Evolutionary conservation across 2,329 filamentous ascomycete species (phyloP), one percentile per base, ranked within the genome.

Genomic region (Laburnicola sp.): DNA sequence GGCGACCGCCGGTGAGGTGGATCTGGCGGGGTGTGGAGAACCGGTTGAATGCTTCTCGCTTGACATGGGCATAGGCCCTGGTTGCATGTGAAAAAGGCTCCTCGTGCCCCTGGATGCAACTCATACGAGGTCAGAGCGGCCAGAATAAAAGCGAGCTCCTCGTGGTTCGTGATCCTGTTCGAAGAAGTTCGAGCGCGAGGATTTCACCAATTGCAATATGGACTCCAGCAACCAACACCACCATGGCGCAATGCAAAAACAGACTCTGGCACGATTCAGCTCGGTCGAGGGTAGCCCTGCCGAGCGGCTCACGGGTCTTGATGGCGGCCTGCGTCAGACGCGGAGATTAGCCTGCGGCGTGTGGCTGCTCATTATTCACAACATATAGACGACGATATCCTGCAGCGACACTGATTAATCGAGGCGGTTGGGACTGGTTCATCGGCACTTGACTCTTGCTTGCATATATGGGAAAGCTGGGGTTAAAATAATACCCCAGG

Each of bases 1-100:
- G 38, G 42, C 28, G 49, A 53, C 53, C 43, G 43, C 53, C 43
- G 43, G 40, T 45, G 42, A n/a, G 44, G 40, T 32, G 26, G 21
- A 38, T 28, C 45, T 49, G 35, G 46, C 45, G 45, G 48, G 23
- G 9, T 23, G 43, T 46, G 48, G 48, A 40, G 47, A 48, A 54
- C 43, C 43, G 54, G 49, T 21, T 46, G 44, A 56, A 52, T 50
- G 50, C 54, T 22, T 44, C 35, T 28, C 45, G 32, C 11, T 44
- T 30, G 34, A 7, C 28, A 8, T 27, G 21, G 26, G 49, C 45
- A 46, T 34, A 39, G 44, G 45, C 45, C 41, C 44, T 44, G 47
- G 21, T 11, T 50, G 39, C 47, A 44, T 48, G 34, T 26, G 25
- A n/a, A 30, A 9, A 44, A 10, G 22, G 30, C 16, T 44, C 10